Percentiles rank a stretch among this genome's conserved stretches.
These are phyloP conservation scores for Beauveria pseudobassiana DNA, from an alignment of 2,329 filamentous ascomycete species.

Conservation along the genomic window DNA sequence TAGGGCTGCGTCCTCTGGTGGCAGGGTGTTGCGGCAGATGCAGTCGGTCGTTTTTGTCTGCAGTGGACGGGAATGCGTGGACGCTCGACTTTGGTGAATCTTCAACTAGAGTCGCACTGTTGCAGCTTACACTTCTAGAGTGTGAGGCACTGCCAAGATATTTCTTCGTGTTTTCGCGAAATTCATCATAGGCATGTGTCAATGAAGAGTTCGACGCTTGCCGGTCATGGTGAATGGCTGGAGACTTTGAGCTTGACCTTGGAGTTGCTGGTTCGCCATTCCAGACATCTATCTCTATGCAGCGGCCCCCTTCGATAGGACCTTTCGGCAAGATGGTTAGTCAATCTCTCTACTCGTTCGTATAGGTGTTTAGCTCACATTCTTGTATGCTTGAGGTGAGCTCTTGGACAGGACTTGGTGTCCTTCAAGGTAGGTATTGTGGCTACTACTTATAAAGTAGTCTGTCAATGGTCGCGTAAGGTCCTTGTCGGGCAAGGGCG, in stretches of 20 bases:
- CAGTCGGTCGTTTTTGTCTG: conserved; percentile 27
- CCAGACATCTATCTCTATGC: conserved; percentile 94
- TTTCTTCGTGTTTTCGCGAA: conserved; percentile 18
- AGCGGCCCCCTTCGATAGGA: conserved; percentile 70
- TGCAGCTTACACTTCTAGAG: conserved; percentile 33
- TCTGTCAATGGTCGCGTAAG: conserved; percentile 66
- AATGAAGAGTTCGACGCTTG: conserved; percentile 38
- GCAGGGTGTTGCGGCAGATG: conserved; percentile 22
- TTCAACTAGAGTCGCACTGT: conserved; percentile 24
- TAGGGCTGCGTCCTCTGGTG: conserved; percentile 17
- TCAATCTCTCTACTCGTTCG: too few species aligned
- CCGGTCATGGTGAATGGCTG: conserved; percentile 36
- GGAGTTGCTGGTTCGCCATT: conserved; percentile 53
- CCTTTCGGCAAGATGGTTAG: conserved; percentile 33
- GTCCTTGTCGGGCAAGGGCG: conserved; percentile 45
- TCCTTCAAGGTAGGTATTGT: conserved; percentile 87
- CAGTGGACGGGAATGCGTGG: conserved; percentile 20
- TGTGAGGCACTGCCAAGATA: conserved; percentile 26
- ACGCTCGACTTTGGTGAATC: conserved; percentile 25
- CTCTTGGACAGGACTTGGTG: conserved; percentile 77
- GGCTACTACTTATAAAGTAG: conserved; percentile 91
- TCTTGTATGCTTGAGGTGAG: conserved; percentile 70
- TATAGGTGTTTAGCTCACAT: conserved; percentile 40
- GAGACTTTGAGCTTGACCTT: conserved; percentile 28
- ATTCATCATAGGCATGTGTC: conserved; percentile 29